Conservation (phyloP, 768 basidiomycete species). For the Termitomyces eurrhizus region DNA sequence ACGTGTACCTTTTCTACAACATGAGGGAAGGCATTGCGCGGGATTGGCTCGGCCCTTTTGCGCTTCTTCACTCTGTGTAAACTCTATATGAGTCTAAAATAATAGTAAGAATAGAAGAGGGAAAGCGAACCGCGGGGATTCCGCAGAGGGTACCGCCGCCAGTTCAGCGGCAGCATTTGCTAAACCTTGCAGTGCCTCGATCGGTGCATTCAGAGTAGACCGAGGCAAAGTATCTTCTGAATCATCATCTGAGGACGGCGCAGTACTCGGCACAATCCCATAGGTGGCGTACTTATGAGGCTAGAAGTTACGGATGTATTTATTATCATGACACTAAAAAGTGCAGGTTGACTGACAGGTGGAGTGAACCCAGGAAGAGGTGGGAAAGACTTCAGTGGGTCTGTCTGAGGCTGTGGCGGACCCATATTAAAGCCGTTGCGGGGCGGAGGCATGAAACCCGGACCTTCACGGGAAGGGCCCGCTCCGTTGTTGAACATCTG, state of each 20-base stretch:
- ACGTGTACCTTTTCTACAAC: slow-evolving; percentile 75
- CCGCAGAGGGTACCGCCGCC: slow-evolving; percentile 69
- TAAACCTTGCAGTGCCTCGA: slow-evolving; percentile 89
- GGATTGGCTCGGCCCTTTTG: slow-evolving; percentile 78
- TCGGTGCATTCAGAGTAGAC: slow-evolving; percentile 83
- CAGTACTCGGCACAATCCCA: slow-evolving; percentile 81
- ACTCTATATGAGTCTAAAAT: slow-evolving; percentile 6
- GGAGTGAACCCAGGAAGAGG: slow-evolving; percentile 90
- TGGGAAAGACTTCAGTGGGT: slow-evolving; percentile 55
- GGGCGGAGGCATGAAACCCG: slow-evolving; percentile 30
- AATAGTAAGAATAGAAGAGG: slow-evolving; percentile 3
- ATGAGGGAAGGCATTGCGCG: slow-evolving; percentile 82
- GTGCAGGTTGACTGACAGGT: slow-evolving; percentile 49
- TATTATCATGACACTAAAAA: slow-evolving; percentile 3
- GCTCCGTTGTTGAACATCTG: slow-evolving; percentile 30
- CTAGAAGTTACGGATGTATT: slow-evolving; percentile 31
- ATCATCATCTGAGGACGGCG: slow-evolving; percentile 87
- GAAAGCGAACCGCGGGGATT: slow-evolving; percentile 51
- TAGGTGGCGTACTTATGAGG: slow-evolving; percentile 90
- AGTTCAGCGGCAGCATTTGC: slow-evolving; percentile 96
- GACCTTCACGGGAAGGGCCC: slow-evolving; percentile 26
- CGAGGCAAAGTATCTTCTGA: slow-evolving; percentile 87
- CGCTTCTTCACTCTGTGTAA: slow-evolving; percentile 71
- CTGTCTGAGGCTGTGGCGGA: slow-evolving; percentile 28
- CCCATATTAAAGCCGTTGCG: slow-evolving; percentile 38